Conservation (phyloP, 225 moss, liverwort and hornwort genomes). For the Marchantia paleacea region DNA sequence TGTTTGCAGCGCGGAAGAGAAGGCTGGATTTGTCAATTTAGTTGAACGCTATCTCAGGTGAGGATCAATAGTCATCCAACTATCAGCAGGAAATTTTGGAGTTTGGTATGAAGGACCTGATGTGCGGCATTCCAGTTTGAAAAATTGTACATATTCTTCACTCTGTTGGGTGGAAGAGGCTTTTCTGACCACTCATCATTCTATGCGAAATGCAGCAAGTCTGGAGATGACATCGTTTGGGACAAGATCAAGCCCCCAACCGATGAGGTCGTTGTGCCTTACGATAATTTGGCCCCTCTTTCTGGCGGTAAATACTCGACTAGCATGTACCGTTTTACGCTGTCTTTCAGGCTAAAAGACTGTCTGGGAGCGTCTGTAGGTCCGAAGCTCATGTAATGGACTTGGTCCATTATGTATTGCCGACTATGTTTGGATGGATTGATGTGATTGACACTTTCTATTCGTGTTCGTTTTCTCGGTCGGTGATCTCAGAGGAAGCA, state of each 20-base stretch:
- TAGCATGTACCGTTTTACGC: not conserved
- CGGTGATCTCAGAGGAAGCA: conserved; percentile 44
- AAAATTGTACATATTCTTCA: not conserved
- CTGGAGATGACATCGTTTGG: conserved; percentile 69
- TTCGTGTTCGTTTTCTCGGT: not conserved
- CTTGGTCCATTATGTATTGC: not conserved
- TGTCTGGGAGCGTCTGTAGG: not conserved
- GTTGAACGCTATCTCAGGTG: conserved; percentile 77
- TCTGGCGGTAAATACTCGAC: conserved; percentile 45
- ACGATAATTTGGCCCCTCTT: conserved; percentile 61
- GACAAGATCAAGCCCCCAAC: conserved; percentile 95
- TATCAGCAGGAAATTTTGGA: not conserved
- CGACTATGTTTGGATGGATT: not conserved
- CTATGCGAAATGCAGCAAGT: conserved; percentile 26
- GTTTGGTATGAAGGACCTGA: not conserved
- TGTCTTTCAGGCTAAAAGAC: not conserved
- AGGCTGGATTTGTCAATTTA: conserved; percentile 76
- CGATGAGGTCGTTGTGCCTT: conserved; percentile 88
- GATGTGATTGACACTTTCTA: not conserved
- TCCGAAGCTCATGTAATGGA: not conserved
- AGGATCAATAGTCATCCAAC: conserved; percentile 6
- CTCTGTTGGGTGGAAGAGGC: not conserved
- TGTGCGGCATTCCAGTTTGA: not conserved
- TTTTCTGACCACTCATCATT: not conserved
- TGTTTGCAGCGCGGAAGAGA: conserved; percentile 68